Evolutionary conservation across 331 rosid genomes (phyloP), one percentile per base, ranked within the genome.

Genomic region (Saraca asoca): DNA sequence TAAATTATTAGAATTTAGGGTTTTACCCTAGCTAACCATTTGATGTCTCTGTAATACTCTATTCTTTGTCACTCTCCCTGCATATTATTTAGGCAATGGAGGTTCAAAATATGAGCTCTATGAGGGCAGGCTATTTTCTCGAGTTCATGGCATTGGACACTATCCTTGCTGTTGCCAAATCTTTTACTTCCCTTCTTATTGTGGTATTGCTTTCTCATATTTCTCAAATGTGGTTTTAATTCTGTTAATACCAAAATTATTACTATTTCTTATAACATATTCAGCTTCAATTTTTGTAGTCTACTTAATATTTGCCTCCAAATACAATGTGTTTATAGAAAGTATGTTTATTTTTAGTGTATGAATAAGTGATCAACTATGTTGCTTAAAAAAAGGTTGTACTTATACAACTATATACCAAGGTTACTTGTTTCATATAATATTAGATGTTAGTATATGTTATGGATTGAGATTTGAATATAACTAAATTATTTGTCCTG

Each of bases 81-180:
- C 53, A 14, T 49, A 7, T 16, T 65, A 14, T 44, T 76, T 58
- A 16, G 31, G 62, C 68, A 69, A 85, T 71, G 80, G 85, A 72
- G 78, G 79, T 69, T 69, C 80, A 61, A 34, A 15, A 31, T 9
- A 45, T 70, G 69, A 62, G 71, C 67, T 44, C 56, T 68, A 50
- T 66, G 41, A 49, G 75, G 77, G 24, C 64, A 1, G 71, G 74
- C 68, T 79, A 89, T 58, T 60, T 88, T 51, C 63, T 87, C 31
- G 31, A 24, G 31, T 24, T 24, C 31, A 3, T 3, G 1, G 31
- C 3, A 44, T 78, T 81, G 58, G 82, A 85, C 79, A 71, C 87
- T 68, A 38, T 83, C 58, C 55, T 87, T 20, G 45, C 85, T 34
- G 84, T 86, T 31, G 83, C 78, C 3, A 83, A 85, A 38, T 90